These are phyloP conservation scores for Fusarium praegraminearum DNA, from an alignment of 2,329 filamentous ascomycete species.

Conservation along the genomic window DNA sequence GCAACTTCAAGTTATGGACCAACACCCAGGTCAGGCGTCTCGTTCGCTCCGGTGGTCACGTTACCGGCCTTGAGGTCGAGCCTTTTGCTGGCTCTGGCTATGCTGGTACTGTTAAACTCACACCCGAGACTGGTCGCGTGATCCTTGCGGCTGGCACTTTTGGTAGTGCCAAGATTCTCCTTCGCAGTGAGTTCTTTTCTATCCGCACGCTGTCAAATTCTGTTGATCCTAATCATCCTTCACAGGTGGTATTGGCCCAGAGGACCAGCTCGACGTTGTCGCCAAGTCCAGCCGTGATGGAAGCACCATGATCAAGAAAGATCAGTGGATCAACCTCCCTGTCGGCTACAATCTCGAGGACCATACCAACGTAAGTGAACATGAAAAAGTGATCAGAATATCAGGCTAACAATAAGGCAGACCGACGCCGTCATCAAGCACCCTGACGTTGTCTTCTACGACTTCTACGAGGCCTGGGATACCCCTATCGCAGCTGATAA, in stretches of 20 bases:
- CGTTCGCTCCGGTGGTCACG: constrained; percentile 13
- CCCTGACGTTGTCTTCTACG: constrained; percentile 15
- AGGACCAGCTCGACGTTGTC: constrained; percentile 12
- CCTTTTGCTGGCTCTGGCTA: constrained; percentile 13
- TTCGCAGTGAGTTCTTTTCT: constrained; percentile 6
- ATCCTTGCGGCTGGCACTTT: constrained; percentile 15
- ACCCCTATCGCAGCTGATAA: constrained; percentile 2
- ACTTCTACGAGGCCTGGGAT: constrained; percentile 13
- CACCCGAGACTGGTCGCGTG: constrained; percentile 19
- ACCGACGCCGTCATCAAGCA: constrained; percentile 16
- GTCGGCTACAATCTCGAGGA: constrained; percentile 20
- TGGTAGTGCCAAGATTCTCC: constrained; percentile 15
- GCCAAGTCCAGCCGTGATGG: constrained; percentile 8
- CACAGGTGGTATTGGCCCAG: constrained; percentile 13
- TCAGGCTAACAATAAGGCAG: not conserved
- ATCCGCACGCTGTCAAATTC: fast-evolving
- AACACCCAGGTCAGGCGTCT: constrained; percentile 18
- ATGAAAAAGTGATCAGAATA: fast-evolving
- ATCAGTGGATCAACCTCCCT: constrained; percentile 19
- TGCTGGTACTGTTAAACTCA: constrained; percentile 13
- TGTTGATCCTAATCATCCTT: not conserved
- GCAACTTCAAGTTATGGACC: constrained; percentile 19
- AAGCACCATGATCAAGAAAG: constrained; percentile 8
- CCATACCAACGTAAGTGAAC: constrained; percentile 16
- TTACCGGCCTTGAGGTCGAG: constrained; percentile 10